Conservation (phyloP, 176 grass and related monocot species). For the Secale cereale region DNA sequence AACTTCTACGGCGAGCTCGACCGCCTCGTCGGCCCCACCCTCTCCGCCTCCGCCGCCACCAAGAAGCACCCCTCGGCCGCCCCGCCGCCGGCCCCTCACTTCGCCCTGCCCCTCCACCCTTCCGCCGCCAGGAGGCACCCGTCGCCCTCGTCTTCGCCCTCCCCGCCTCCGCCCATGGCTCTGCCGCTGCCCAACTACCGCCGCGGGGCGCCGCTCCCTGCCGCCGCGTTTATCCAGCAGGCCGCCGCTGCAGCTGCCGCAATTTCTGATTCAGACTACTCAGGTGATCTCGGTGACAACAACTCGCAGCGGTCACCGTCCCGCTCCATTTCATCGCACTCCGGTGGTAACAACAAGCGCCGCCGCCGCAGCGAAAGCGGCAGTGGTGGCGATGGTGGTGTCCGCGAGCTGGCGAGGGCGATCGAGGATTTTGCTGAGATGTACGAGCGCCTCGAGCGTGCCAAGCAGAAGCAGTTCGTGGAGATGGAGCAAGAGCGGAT, state of each 20-base stretch:
- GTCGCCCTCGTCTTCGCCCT: conserved; percentile 23
- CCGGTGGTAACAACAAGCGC: conserved; percentile 29
- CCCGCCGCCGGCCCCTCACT: background rate
- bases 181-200: conserved; percentile 37
- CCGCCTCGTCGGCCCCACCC: conserved; percentile 66
- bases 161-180: conserved; percentile 39
- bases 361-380: background rate
- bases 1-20: conserved; percentile 74
- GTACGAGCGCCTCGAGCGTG: conserved; percentile 79
- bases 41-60: conserved; percentile 20
- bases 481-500: conserved; percentile 86
- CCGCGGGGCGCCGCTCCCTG: conserved; percentile 24
- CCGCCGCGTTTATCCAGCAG: conserved; percentile 46
- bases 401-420: conserved; percentile 63
- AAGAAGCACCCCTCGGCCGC: conserved; percentile 3
- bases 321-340: conserved; percentile 49
- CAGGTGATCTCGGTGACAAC: conserved; percentile 28
- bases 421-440: conserved; percentile 82
- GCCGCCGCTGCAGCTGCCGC: conserved; percentile 37
- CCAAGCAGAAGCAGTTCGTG: conserved; percentile 69
- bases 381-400: conserved; percentile 36
- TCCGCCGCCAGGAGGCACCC: conserved; percentile 10
- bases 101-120: background rate
- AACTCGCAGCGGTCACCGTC: conserved; percentile 27
- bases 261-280: conserved; percentile 31